Percentiles rank a stretch among this genome's conserved stretches.
Conservation (phyloP, 345 rosid genomes). For the Eucalyptus grandis region DNA sequence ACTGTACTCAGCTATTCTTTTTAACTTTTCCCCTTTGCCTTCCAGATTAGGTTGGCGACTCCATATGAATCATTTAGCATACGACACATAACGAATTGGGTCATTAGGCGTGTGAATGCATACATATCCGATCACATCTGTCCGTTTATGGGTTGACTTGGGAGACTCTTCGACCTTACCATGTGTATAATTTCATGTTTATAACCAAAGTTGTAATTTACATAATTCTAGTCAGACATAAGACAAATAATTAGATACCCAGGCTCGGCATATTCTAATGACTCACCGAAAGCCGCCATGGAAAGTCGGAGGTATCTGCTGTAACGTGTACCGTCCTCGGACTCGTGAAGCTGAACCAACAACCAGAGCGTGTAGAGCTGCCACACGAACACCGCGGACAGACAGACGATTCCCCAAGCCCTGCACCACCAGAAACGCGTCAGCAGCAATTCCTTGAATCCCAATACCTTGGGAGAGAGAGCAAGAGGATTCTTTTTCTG, state of each 20-base stretch:
- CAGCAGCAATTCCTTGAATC: not conserved
- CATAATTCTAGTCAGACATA: not conserved
- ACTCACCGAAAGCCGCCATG: slow-evolving; percentile 47
- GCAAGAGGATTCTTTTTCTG: not conserved
- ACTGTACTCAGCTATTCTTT: not conserved
- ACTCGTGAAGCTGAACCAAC: slow-evolving; percentile 46
- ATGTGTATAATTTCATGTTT: not conserved
- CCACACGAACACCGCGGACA: slow-evolving; percentile 36
- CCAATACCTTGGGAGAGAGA: not conserved
- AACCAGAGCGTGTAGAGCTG: slow-evolving; percentile 49
- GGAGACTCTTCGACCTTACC: not conserved
- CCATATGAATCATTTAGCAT: not conserved
- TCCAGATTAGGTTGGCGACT: not conserved
- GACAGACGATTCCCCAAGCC: slow-evolving; percentile 38
- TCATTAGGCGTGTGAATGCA: not conserved
- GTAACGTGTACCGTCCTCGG: slow-evolving; percentile 29
- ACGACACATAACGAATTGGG: not conserved
- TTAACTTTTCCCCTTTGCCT: not conserved
- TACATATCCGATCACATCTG: not conserved
- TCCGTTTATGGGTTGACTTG: not conserved
- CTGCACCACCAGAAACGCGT: slow-evolving; percentile 12
- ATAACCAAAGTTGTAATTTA: not conserved
- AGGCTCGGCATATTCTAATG: not conserved
- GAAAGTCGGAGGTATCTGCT: slow-evolving; percentile 50
- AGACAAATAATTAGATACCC: not conserved